phyloP scores from a whole-genome alignment of 2,329 filamentous ascomycete species.

The Elsinoe fawcettii region DNA sequence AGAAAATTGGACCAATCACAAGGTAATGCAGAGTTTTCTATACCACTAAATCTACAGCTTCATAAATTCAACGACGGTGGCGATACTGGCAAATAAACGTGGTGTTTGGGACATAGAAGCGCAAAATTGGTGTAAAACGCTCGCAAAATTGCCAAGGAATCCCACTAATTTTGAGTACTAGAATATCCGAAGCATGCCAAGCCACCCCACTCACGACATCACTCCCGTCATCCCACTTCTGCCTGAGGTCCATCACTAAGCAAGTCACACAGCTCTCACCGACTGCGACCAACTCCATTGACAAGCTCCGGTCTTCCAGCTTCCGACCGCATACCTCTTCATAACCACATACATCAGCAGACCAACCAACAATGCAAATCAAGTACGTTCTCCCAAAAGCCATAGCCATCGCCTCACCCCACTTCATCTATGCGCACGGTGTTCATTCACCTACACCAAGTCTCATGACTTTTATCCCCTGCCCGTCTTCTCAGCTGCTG shows the following conservation, averaged over 20 bases:
- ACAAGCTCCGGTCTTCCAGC: not conserved
- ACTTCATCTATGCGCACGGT: not conserved
- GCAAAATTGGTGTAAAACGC: too few relatives aligned
- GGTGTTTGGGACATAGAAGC: too few relatives aligned
- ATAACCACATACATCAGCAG: not conserved
- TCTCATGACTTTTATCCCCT: too few relatives aligned
- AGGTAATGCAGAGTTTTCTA: too few relatives aligned
- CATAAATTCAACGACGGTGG: too few relatives aligned
- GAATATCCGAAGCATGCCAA: not conserved
- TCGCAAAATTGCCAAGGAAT: too few relatives aligned
- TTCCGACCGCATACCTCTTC: not conserved
- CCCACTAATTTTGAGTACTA: too few relatives aligned
- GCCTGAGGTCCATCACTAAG: not conserved
- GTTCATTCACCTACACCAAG: not conserved
- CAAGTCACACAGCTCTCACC: not conserved
- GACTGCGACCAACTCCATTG: not conserved
- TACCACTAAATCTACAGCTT: too few relatives aligned
- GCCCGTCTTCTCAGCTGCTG: too few relatives aligned
- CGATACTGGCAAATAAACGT: too few relatives aligned
- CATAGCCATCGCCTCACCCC: not conserved
- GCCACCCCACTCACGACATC: conserved; percentile 1
- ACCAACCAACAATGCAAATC: conserved; percentile 19
- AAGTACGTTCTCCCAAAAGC: conserved; percentile 18
- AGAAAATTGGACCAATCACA: too few relatives aligned
- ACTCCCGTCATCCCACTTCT: conserved; percentile 14